A percentile compares a stretch with the other conserved stretches of the same genome.
Evolutionary conservation across 192 early-diverging fungal species (phyloP).

Genomic region (Coemansia aciculifera): DNA sequence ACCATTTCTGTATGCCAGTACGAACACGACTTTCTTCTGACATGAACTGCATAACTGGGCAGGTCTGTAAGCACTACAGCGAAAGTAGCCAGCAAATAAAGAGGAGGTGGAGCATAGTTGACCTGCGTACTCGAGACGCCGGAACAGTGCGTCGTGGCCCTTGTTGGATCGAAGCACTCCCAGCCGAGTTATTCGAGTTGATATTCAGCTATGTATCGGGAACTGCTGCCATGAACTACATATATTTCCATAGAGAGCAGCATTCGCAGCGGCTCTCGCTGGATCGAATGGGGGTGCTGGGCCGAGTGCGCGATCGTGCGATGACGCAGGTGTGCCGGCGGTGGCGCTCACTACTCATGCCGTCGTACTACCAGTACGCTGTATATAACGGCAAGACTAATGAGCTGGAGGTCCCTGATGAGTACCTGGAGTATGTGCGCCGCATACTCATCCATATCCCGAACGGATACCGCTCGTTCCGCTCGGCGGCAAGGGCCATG

Average conservation of each 20-base stretch:
- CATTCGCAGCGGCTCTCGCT: background rate
- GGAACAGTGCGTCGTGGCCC: background rate
- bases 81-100: background rate
- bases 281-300: background rate
- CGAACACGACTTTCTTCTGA: background rate
- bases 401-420: background rate
- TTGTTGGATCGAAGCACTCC: constrained; percentile 17
- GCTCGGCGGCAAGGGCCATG: constrained; percentile 20
- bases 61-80: background rate
- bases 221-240: constrained; percentile 3
- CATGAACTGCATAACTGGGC: constrained; percentile 5
- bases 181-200: constrained; percentile 7
- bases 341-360: constrained; percentile 17
- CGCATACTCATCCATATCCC: constrained; percentile 22
- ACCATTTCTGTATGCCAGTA: background rate
- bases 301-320: background rate
- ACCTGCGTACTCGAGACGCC: background rate
- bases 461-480: constrained; percentile 14
- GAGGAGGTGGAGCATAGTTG: background rate
- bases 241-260: background rate
- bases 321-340: constrained; percentile 17
- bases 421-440: background rate
- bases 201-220: constrained; percentile 24
- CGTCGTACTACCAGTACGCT: constrained; percentile 17
- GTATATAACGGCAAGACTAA: constrained; percentile 16